Percentiles rank a stretch among this genome's conserved stretches.
Conservation (phyloP, 208 protist species). For the Leishmania tarentolae region DNA sequence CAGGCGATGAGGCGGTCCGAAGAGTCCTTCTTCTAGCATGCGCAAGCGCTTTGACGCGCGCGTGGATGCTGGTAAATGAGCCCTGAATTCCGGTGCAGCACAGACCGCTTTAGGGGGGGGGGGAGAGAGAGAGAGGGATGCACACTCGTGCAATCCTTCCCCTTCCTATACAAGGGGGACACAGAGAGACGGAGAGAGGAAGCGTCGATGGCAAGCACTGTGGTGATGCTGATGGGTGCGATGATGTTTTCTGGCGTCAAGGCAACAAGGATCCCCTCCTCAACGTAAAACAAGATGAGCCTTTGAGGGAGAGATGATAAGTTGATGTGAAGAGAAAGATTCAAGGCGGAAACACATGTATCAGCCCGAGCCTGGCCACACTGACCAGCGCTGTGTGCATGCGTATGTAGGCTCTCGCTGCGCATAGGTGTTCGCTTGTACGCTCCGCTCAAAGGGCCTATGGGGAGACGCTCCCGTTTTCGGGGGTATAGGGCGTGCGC, state of each 20-base stretch:
- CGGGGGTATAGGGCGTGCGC: background rate
- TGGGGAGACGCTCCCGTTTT: background rate
- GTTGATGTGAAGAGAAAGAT: conserved; percentile 1
- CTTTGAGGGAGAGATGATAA: conserved; percentile 6
- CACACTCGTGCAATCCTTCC: background rate
- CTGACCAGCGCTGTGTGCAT: background rate
- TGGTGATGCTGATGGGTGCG: background rate
- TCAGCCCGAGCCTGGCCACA: background rate
- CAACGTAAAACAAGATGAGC: background rate
- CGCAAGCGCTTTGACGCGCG: too few species aligned
- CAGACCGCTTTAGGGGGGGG: too few species aligned
- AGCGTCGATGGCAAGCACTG: background rate
- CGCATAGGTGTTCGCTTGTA: background rate
- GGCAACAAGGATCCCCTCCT: background rate
- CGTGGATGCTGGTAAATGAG: too few species aligned
- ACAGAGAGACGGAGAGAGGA: background rate
- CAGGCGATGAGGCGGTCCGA: background rate
- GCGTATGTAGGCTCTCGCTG: background rate
- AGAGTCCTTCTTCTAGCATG: background rate
- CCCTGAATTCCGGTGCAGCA: too few species aligned
- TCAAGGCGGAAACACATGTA: background rate
- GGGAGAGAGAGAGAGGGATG: background rate
- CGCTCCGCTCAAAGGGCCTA: background rate
- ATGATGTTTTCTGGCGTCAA: background rate
- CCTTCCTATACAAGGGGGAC: background rate